Evolutionary conservation across 192 early-diverging fungal species (phyloP), one percentile per base, ranked within the genome.

Genomic region (Allomyces macrogynus): DNA sequence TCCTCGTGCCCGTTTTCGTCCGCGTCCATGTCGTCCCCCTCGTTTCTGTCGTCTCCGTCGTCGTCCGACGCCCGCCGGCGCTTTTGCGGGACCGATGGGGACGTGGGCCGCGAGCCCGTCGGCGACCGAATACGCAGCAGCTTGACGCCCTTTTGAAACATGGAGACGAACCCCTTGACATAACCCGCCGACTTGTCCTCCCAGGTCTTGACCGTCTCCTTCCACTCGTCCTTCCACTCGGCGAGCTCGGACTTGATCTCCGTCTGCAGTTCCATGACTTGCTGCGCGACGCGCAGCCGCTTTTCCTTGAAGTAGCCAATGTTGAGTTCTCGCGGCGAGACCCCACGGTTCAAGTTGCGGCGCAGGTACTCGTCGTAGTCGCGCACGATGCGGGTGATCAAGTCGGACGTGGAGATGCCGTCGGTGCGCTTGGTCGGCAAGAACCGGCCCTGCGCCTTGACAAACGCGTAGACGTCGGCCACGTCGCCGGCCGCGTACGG

Each of bases 331-430:
- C 86, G 89, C 61, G 86, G 81, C 49, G 78, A 84, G 42, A 91
- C 82, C 1, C 89, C 89, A 61, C 89, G 80, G 72, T 89, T 87
- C n/a, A 91, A 75, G 72, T 91, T 91, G 61, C 89, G 79, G 67
- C 86, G 76, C 64, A 91, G 72, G 68, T 89, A 91, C 68, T 83
- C 76, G 75, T 90, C 89, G 70, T 90, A 90, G 68, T 90, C 87
- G 62, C 83, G 79, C 20, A 90, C 85, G 68, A 90, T 90, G 14
- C 89, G 81, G 4, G 87, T 90, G 65, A 90, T 90, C 32, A 90
- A 68, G 64, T 90, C 89, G 0, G 86, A 88, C 0, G 89, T 90
- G 18, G 86, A 87, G 0, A 89, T 76, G 60, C 87, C 87, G 43
- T 87, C 89, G n/a, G 89, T 89, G 63, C 89, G 80, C 71, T 85